Conservation (phyloP, 2,329 filamentous ascomycete species). For the Apiospora pterosperma region DNA sequence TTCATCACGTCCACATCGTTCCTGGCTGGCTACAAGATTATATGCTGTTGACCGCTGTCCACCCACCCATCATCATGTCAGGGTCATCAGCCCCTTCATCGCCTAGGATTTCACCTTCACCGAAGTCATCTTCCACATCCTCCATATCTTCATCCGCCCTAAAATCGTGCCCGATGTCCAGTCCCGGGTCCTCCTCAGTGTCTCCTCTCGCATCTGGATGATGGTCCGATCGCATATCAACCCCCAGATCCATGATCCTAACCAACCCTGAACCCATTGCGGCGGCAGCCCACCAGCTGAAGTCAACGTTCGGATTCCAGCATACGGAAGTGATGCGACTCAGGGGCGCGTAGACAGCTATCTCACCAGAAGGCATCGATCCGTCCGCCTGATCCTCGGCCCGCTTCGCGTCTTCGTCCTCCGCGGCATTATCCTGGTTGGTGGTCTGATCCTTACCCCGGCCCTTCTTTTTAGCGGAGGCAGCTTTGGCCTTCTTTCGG, state of each 20-base stretch:
- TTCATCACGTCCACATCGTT: not conserved
- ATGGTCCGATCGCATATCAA: conserved; percentile 1
- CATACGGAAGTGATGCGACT: conserved; percentile 59
- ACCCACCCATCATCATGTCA: conserved; percentile 8
- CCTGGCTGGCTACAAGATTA: not conserved
- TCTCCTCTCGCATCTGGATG: not conserved
- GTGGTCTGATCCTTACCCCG: conserved; percentile 16
- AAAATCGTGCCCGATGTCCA: not conserved
- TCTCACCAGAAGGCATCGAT: conserved; percentile 31
- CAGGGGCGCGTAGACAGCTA: conserved; percentile 57
- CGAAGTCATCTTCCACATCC: not conserved
- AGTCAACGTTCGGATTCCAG: conserved; percentile 68
- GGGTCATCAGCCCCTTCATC: not conserved
- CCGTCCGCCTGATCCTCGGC: conserved; percentile 24
- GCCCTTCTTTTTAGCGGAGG: conserved; percentile 11
- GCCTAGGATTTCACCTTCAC: not conserved
- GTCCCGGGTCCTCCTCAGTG: not conserved
- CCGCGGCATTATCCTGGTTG: conserved; percentile 18
- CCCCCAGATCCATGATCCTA: conserved; percentile 62
- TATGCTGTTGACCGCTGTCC: not conserved
- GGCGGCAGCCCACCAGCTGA: conserved; percentile 64
- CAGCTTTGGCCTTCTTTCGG: conserved; percentile 27
- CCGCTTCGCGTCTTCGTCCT: conserved; percentile 19
- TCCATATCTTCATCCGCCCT: not conserved
- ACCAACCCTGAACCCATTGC: conserved; percentile 66